These are phyloP conservation scores for Leucosporidium yakuticum DNA, from an alignment of 768 basidiomycete genomes.

Conservation along the genomic window DNA sequence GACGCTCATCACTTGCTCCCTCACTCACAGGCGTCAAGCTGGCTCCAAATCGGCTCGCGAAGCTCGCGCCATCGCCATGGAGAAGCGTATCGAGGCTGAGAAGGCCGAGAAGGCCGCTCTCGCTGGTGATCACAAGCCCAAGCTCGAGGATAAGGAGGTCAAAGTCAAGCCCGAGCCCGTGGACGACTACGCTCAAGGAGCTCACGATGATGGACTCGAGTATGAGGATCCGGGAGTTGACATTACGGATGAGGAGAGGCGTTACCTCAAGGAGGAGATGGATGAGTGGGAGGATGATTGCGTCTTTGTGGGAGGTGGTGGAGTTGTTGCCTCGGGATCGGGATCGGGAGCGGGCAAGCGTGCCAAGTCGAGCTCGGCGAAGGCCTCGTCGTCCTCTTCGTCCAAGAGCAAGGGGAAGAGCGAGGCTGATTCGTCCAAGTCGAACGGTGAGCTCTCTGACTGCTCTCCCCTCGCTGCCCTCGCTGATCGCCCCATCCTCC, in stretches of 20 bases:
- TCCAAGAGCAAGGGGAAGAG: neutral
- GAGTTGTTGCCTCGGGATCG: neutral
- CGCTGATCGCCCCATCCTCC: too few species aligned
- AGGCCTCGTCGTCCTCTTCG: too few species aligned
- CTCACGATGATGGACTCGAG: neutral
- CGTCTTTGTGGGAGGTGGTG: neutral
- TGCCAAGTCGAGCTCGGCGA: too few species aligned
- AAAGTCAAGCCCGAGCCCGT: neutral
- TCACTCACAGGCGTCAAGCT: neutral
- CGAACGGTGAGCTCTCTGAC: neutral
- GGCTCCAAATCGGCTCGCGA: slow-evolving; percentile 7
- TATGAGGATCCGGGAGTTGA: neutral
- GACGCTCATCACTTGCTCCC: neutral
- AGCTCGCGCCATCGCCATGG: slow-evolving; percentile 17
- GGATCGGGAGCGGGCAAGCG: neutral
- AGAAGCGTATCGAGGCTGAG: slow-evolving; percentile 4
- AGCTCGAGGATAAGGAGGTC: neutral
- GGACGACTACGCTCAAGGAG: neutral
- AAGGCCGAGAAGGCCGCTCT: neutral
- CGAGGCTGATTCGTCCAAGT: neutral
- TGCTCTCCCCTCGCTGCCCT: too few species aligned
- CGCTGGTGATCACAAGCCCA: neutral
- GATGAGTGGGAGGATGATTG: neutral
- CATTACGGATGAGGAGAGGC: neutral
- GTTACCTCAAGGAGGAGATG: neutral